Base-by-base conservation (phyloP, 1,284 basidiomycete species). In the Melampsora abietis-canadensis region DNA sequence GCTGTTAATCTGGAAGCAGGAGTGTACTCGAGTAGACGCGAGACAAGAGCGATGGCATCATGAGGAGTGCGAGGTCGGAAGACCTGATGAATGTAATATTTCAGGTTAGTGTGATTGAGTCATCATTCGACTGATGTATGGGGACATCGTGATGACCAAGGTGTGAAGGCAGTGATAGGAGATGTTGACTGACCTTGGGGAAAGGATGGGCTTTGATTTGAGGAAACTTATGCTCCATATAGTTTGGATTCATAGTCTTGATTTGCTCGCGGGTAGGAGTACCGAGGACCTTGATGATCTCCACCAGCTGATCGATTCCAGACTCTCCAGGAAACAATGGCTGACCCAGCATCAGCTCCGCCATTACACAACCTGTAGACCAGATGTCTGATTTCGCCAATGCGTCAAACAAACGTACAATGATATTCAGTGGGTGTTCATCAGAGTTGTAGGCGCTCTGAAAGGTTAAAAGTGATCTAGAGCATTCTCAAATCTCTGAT, bases 151-250 rank as follows among this genome's bases (percentile, higher is more conserved):
- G 54, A 8, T 30, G 8, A 5, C 4, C 15, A 21, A 21, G 15
- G n/a, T 5, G n/a, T 5, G 10, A 40, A 40, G 37, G 6, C 10
- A 7, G 57, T 40, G 2, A 75, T 54, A 27, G 59, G 30, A 61
- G 4, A 24, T 21, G 31, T 27, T 2, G 19, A 81, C 83, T 47
- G 78, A 90, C 90, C 87, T 94, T 94, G 81, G 89, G 90, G 86
- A 94, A 94, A 0, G 92, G 92, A 82, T 96, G 92, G 48, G 94
- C 93, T 83, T 96, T 95, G 86, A 99, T 99, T 84, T 98, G 95
- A 8, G 95, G 95, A 87, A 99, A 99, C 84, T 98, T 98, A 88
- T 99, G 95, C 83, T 99, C 96, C 96, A 98, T 98, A 85, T 99
- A 99, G 82, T 86, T 83, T 66, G 96, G 95, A 84, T 99, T 99